Evolutionary conservation across 2,329 filamentous ascomycete genomes (phyloP).

Genomic region (Colletotrichum destructivum): DNA sequence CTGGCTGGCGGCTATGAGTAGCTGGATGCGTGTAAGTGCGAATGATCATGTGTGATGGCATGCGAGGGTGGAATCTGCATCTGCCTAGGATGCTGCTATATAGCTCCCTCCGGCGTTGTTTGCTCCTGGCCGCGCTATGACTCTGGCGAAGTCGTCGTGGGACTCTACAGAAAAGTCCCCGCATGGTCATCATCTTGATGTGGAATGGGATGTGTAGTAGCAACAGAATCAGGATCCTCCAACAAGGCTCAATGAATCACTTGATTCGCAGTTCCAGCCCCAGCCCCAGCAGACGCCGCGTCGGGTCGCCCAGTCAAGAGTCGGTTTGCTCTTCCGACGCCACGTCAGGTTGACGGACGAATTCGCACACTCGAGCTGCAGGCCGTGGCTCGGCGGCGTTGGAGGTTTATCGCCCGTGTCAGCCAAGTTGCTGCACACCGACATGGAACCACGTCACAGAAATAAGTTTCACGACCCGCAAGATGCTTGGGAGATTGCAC

Average conservation of each 20-base stretch:
- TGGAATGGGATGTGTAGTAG: no score
- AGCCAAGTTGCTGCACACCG: not conserved
- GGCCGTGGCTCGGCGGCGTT: not conserved
- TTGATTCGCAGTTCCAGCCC: not conserved
- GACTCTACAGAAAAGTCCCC: not conserved
- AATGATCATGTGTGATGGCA: not conserved
- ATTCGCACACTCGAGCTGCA: not conserved
- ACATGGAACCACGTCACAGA: not conserved
- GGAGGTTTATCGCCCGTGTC: not conserved
- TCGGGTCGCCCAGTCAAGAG: not conserved
- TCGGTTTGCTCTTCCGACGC: not conserved
- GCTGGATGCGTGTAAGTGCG: not conserved
- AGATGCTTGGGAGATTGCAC: not conserved
- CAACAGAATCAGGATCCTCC: not conserved
- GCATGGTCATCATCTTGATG: not conserved
- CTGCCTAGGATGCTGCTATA: not conserved
- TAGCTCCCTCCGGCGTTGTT: not conserved
- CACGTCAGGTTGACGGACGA: not conserved
- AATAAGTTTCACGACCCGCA: not conserved
- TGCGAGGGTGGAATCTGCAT: not conserved
- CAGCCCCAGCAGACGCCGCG: not conserved
- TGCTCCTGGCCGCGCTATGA: not conserved
- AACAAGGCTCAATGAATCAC: not conserved
- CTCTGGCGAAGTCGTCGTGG: conserved; percentile 6
- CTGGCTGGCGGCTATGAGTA: not conserved